These are phyloP conservation scores for Copromyces sp. DNA, from an alignment of 495 filamentous ascomycete species.

Conservation along the genomic window DNA sequence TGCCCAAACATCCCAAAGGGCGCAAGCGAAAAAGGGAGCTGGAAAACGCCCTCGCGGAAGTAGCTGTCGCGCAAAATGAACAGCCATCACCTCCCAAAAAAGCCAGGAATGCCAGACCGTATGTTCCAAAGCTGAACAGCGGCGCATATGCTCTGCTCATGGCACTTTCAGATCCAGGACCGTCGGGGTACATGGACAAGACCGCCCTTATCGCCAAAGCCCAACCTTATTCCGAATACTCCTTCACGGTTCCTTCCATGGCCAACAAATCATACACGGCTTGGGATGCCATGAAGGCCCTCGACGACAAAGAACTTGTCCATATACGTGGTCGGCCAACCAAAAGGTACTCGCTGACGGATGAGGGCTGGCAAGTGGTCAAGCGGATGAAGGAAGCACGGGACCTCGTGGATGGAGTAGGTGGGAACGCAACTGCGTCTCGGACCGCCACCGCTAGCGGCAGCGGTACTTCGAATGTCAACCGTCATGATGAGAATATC, in stretches of 20 bases:
- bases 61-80: slow-evolving; percentile 16
- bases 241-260: slow-evolving; percentile 59
- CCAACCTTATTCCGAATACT: slow-evolving; percentile 63
- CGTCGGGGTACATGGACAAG: slow-evolving; percentile 51
- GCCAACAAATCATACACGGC: slow-evolving; percentile 67
- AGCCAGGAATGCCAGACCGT: slow-evolving; percentile 52
- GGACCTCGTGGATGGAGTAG: not conserved
- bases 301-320: slow-evolving; percentile 65
- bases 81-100: slow-evolving; percentile 51
- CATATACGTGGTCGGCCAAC: slow-evolving; percentile 60
- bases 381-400: slow-evolving; percentile 49
- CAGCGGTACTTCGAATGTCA: not conserved
- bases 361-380: slow-evolving; percentile 73
- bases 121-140: slow-evolving; percentile 61
- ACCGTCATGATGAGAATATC: not conserved
- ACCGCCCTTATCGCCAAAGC: slow-evolving; percentile 56
- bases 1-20: slow-evolving; percentile 47
- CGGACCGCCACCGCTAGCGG: not conserved
- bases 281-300: slow-evolving; percentile 77
- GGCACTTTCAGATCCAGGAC: slow-evolving; percentile 50
- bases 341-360: slow-evolving; percentile 60
- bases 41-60: slow-evolving; percentile 12
- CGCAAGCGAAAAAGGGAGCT: slow-evolving; percentile 15
- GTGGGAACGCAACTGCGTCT: no score
- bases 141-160: slow-evolving; percentile 67